Conservation (phyloP, 495 filamentous ascomycete genomes). For the Penicillium lividum region DNA sequence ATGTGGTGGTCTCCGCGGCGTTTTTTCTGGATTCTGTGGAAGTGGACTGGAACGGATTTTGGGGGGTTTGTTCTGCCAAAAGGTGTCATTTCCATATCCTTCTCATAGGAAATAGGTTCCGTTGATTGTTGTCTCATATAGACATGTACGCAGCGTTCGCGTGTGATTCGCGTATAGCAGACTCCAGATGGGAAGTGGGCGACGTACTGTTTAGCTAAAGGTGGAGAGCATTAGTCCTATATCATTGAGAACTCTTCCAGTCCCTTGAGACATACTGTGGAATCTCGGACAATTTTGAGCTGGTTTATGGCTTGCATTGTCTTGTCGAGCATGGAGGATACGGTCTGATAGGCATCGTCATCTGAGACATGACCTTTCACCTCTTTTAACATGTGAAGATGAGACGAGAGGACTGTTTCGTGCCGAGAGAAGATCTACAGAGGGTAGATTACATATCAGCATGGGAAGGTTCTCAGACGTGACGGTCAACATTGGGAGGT, state of each 20-base stretch:
- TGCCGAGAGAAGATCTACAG: slow-evolving; percentile 38
- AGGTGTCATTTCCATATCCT: no score
- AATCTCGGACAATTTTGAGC: slow-evolving; percentile 34
- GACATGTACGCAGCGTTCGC: no score
- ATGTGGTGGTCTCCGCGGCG: background rate
- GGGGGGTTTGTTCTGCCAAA: slow-evolving; percentile 7
- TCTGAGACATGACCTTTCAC: slow-evolving; percentile 28
- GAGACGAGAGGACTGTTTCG: slow-evolving; percentile 35
- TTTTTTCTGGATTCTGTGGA: background rate
- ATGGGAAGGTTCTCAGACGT: background rate
- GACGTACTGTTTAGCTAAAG: slow-evolving; percentile 28
- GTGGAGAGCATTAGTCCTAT: background rate
- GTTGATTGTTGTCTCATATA: no score
- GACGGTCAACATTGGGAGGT: background rate
- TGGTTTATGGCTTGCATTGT: slow-evolving; percentile 39
- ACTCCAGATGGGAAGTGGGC: background rate
- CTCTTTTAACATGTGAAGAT: slow-evolving; percentile 35
- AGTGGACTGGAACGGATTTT: background rate
- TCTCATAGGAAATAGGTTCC: no score
- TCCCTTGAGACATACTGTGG: slow-evolving; percentile 30
- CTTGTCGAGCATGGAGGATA: slow-evolving; percentile 40
- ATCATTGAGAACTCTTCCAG: background rate
- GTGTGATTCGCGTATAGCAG: no score
- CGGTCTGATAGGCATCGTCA: slow-evolving; percentile 25
- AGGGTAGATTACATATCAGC: background rate